Conservation (phyloP, 805 yeast species). For the Saccharomycopsis fermentans region DNA sequence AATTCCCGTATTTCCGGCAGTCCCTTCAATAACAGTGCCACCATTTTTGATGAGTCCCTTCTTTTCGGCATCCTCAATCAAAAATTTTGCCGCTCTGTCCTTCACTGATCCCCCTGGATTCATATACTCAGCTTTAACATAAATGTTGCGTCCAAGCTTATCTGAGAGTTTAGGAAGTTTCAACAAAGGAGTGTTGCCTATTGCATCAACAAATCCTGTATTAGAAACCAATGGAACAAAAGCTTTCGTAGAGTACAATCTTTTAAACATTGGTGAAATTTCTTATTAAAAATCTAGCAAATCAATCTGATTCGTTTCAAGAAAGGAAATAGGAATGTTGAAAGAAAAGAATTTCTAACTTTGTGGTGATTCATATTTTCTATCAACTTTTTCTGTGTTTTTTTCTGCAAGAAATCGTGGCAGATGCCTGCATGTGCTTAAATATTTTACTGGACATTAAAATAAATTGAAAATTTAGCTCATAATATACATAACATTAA, state of each 20-base stretch:
- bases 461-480: not conserved
- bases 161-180: conserved; percentile 46
- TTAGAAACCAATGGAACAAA: conserved; percentile 5
- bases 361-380: too few relatives aligned
- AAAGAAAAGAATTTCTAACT: too few relatives aligned
- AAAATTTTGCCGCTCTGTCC: conserved; percentile 77
- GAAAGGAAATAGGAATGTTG: not conserved
- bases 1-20: conserved; percentile 95
- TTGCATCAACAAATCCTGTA: conserved; percentile 54
- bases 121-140: conserved; percentile 86
- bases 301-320: not conserved
- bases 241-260: not conserved
- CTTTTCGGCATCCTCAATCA: conserved; percentile 69
- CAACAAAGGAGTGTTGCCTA: conserved; percentile 88
- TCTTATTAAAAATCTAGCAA: not conserved
- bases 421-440: too few relatives aligned
- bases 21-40: conserved; percentile 85
- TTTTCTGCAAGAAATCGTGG: not conserved
- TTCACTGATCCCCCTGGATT: conserved; percentile 92
- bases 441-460: not conserved
- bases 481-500: conserved; percentile 1
- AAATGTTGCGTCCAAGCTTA: conserved; percentile 60
- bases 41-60: conserved; percentile 58
- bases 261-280: not conserved
- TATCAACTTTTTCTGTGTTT: too few relatives aligned